These are phyloP conservation scores for Russula ochroleuca DNA, from an alignment of 768 basidiomycete genomes.

Conservation along the genomic window DNA sequence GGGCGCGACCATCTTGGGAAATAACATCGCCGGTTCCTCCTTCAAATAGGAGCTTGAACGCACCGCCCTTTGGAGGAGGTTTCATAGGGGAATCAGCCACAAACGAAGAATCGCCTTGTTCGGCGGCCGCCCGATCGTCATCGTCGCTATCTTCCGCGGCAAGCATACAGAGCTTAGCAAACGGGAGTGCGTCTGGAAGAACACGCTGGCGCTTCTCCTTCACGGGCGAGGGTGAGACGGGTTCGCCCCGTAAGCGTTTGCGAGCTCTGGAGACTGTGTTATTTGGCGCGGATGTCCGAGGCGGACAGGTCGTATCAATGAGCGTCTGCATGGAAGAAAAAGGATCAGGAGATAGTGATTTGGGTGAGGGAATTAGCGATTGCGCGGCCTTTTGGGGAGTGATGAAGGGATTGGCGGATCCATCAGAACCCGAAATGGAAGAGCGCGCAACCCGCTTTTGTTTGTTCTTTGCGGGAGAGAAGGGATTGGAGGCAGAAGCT, in stretches of 20 bases:
- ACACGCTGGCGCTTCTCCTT: constrained; percentile 70
- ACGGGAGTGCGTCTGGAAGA: constrained; percentile 41
- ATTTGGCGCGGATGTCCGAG: constrained; percentile 20
- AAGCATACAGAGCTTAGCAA: constrained; percentile 36
- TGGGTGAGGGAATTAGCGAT: constrained; percentile 27
- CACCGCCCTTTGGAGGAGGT: constrained; percentile 48
- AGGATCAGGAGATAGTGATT: constrained; percentile 40
- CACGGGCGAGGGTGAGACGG: constrained; percentile 76
- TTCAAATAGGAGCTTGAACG: constrained; percentile 67
- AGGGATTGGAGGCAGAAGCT: constrained; percentile 63
- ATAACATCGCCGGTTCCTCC: constrained; percentile 36
- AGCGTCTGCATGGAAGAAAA: constrained; percentile 38
- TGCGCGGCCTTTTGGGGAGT: constrained; percentile 31
- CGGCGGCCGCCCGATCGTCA: constrained; percentile 35
- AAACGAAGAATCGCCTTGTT: constrained; percentile 44
- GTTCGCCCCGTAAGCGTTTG: constrained; percentile 77
- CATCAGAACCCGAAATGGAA: constrained; percentile 35
- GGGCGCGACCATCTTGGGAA: constrained; percentile 15
- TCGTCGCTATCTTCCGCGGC: constrained; percentile 32
- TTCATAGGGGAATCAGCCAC: constrained; percentile 73
- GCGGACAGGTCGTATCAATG: constrained; percentile 20
- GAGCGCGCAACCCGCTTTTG: constrained; percentile 31
- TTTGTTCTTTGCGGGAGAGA: constrained; percentile 71
- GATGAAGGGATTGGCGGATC: constrained; percentile 45
- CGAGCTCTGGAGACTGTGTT: constrained; percentile 62